These are phyloP conservation scores for Dissoconium aciculare DNA, from an alignment of 2,329 filamentous ascomycete species.

Conservation along the genomic window DNA sequence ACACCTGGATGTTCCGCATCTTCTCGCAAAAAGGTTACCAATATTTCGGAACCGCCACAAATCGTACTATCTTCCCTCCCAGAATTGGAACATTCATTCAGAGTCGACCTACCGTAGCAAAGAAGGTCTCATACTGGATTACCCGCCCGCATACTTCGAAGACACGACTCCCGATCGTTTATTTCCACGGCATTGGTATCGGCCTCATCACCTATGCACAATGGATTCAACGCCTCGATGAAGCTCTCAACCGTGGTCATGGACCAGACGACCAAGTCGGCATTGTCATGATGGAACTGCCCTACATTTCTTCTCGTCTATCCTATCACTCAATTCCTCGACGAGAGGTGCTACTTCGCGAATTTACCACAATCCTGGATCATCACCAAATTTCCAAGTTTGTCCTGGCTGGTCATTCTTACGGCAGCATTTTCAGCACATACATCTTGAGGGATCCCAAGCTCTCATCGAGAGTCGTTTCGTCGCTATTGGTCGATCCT, in stretches of 20 bases:
- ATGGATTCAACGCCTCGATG: conserved; percentile 37
- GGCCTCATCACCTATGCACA: conserved; percentile 45
- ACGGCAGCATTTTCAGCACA: conserved; percentile 48
- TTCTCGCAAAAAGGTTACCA: conserved; percentile 15
- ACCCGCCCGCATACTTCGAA: conserved; percentile 47
- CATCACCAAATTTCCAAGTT: conserved; percentile 47
- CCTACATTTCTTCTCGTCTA: conserved; percentile 50
- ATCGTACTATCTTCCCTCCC: conserved; percentile 40
- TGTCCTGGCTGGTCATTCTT: conserved; percentile 45
- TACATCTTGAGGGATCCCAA: conserved; percentile 41
- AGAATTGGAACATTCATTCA: conserved; percentile 39
- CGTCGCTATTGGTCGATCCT: conserved; percentile 44
- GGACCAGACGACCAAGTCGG: conserved; percentile 37
- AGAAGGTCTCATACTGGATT: conserved; percentile 46
- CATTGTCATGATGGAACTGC: conserved; percentile 50
- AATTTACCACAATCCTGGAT: conserved; percentile 44
- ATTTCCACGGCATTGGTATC: conserved; percentile 56
- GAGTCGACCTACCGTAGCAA: conserved; percentile 33
- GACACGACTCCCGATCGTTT: conserved; percentile 45
- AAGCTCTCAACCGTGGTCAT: conserved; percentile 16
- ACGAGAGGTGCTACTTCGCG: conserved; percentile 39
- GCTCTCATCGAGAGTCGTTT: conserved; percentile 33
- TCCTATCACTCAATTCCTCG: conserved; percentile 36
- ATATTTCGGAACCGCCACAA: conserved; percentile 13
- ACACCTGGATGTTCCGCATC: conserved; percentile 22